Evolutionary conservation across 2,329 filamentous ascomycete genomes (phyloP), one percentile per base, ranked within the genome.

Genomic region (Phoma herbarum): DNA sequence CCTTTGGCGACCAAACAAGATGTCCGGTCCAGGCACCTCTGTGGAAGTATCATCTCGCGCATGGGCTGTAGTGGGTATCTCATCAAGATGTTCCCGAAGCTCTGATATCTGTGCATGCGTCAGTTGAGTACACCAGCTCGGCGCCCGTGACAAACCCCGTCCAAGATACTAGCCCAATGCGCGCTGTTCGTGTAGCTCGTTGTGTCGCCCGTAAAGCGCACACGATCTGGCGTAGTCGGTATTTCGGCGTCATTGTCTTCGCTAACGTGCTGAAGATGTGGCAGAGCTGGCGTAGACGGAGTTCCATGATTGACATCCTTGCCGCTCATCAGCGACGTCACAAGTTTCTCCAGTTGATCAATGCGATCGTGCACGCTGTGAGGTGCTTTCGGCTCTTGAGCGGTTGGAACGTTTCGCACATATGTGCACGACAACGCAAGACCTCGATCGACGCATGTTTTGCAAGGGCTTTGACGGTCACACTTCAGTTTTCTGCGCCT

Each of bases 91-190:
- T 43, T 71, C 72, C 53, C 66, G 68, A 9, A 76, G 63, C 46
- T 76, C 74, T 8, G 72, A 68, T 23, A 75, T 76, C 70, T 75
- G 20, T 1, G 22, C 20, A 16, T 8, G 9, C 6, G 53, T 66
- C 37, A 64, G 54, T 39, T 3, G n/a, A 43, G 20, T 33, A 16
- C 11, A 39, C 12, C 10, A 16, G 26, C 20, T 35, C 10, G 22
- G 8, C 12, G 31, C 29, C 22, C 23, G 22, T 16, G 3, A 56
- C 68, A 55, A 44, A 76, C 71, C n/a, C 75, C 72, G 47, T 77
- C 73, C 23, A 77, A 50, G 25, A 77, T 75, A 25, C 71, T 75
- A n/a, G 69, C 70, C 75, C 75, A 77, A 49, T 77, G 75, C 2
- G 69, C 65, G 49, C 73, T 70, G 33, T 69, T 73, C 5, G 67